These are phyloP conservation scores for Salvia miltiorrhiza DNA, from an alignment of 257 asterid genomes.

Conservation along the genomic window DNA sequence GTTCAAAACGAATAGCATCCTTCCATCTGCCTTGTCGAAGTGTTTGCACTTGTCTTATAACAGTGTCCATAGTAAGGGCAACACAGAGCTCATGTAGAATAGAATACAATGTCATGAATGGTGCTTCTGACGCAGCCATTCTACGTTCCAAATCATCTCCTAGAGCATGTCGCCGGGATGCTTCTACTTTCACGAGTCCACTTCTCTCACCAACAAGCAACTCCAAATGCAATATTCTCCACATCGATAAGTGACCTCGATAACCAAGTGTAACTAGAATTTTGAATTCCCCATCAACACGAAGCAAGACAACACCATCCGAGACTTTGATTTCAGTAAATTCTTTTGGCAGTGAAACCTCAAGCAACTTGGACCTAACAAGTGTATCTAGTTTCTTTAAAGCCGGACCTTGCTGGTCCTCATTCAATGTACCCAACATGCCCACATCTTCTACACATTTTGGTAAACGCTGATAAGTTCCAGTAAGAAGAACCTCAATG, in stretches of 20 bases:
- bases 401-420: constrained; percentile 76
- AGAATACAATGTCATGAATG: constrained; percentile 70
- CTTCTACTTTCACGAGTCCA: constrained; percentile 85
- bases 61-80: constrained; percentile 97
- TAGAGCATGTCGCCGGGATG: constrained; percentile 82
- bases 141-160: constrained; percentile 99
- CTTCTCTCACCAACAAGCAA: constrained; percentile 90
- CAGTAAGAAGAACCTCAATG: constrained; percentile 80
- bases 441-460: constrained; percentile 94
- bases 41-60: constrained; percentile 85
- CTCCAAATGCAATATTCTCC: constrained; percentile 98
- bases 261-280: constrained; percentile 96
- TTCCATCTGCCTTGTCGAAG: constrained; percentile 96
- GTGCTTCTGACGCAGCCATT: constrained; percentile 91
- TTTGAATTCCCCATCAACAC: constrained; percentile 93
- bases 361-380: constrained; percentile 86
- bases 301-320: constrained; percentile 85
- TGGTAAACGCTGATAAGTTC: constrained; percentile 81
- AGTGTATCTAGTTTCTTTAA: constrained; percentile 78
- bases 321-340: constrained; percentile 64
- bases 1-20: constrained; percentile 97
- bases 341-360: constrained; percentile 82
- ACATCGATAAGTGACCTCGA: constrained; percentile 93
- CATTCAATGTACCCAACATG: constrained; percentile 59
- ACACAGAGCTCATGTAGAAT: constrained; percentile 92